Evolutionary conservation across 2,329 filamentous ascomycete genomes (phyloP).

Genomic region (Aspergillus phoenicis): DNA sequence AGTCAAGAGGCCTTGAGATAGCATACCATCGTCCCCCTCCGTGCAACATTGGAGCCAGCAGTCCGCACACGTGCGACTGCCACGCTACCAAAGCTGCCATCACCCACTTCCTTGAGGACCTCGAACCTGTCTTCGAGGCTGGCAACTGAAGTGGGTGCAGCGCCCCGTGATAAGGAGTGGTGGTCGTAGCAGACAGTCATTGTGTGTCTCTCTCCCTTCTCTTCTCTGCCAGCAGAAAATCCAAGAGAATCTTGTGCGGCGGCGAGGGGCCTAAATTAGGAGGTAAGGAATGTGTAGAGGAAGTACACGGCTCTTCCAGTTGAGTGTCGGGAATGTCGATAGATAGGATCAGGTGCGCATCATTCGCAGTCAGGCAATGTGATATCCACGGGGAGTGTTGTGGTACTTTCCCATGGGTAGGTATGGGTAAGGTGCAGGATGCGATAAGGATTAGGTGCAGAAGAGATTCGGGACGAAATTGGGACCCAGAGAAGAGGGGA

Average conservation of each 20-base stretch:
- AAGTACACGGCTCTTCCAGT: slow-evolving; percentile 15
- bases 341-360: slow-evolving; percentile 32
- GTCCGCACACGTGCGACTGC: slow-evolving; percentile 87
- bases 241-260: slow-evolving; percentile 28
- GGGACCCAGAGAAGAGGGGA: slow-evolving; percentile 24
- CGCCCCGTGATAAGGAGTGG: slow-evolving; percentile 66
- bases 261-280: slow-evolving; percentile 13
- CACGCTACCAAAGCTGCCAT: slow-evolving; percentile 98
- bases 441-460: slow-evolving; percentile 15
- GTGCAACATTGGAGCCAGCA: slow-evolving; percentile 83
- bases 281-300: slow-evolving; percentile 13
- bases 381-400: slow-evolving; percentile 15
- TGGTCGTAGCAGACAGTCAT: slow-evolving; percentile 82
- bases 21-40: slow-evolving; percentile 87
- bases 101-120: slow-evolving; percentile 95
- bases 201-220: slow-evolving; percentile 39
- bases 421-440: slow-evolving; percentile 26
- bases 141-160: slow-evolving; percentile 49
- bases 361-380: slow-evolving; percentile 29
- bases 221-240: slow-evolving; percentile 47
- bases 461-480: slow-evolving; percentile 20
- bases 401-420: slow-evolving; percentile 30
- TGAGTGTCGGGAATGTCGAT: slow-evolving; percentile 23
- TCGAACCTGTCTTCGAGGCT: slow-evolving; percentile 91
- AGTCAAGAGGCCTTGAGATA: neutral